phyloP scores from a whole-genome alignment of 441 rosid species.

The Metrosideros polymorpha region DNA sequence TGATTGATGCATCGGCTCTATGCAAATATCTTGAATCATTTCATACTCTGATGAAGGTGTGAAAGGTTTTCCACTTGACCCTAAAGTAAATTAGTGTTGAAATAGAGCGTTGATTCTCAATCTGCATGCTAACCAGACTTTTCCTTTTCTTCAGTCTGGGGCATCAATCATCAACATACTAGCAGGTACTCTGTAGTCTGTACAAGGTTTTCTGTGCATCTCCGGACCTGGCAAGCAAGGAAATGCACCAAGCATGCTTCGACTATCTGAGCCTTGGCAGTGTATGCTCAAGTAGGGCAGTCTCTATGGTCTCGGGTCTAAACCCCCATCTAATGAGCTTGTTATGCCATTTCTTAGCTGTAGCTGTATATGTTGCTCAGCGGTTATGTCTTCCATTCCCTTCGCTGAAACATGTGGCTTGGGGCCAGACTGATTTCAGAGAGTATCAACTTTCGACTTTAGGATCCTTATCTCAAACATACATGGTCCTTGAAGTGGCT shows the following conservation, averaged over 20 bases:
- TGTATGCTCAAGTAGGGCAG: slow-evolving; percentile 1
- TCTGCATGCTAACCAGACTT: background rate
- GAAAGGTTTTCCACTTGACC: background rate
- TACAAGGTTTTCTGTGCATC: slow-evolving; percentile 23
- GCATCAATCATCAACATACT: slow-evolving; percentile 22
- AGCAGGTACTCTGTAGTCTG: slow-evolving; percentile 17
- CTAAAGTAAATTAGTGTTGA: background rate
- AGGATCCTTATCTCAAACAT: background rate
- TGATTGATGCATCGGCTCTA: slow-evolving; percentile 12
- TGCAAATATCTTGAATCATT: slow-evolving; percentile 20
- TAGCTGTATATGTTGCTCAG: slow-evolving; percentile 11
- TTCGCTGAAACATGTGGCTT: slow-evolving; percentile 12
- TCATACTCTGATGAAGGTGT: slow-evolving; percentile 20
- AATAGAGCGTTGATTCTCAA: background rate
- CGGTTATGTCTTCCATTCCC: slow-evolving; percentile 23
- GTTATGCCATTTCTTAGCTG: slow-evolving; percentile 14
- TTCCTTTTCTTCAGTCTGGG: slow-evolving; percentile 11
- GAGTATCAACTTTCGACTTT: too few relatives aligned
- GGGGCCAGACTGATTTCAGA: slow-evolving; percentile 18
- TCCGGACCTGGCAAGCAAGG: slow-evolving; percentile 13
- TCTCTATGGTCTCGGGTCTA: slow-evolving; percentile 12
- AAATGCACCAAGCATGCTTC: slow-evolving; percentile 22
- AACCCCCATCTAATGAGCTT: slow-evolving; percentile 13
- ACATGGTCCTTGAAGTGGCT: background rate
- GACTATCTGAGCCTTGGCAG: slow-evolving; percentile 17